Conservation (phyloP, 2,329 filamentous ascomycete genomes). For the Penicillium sp. region DNA sequence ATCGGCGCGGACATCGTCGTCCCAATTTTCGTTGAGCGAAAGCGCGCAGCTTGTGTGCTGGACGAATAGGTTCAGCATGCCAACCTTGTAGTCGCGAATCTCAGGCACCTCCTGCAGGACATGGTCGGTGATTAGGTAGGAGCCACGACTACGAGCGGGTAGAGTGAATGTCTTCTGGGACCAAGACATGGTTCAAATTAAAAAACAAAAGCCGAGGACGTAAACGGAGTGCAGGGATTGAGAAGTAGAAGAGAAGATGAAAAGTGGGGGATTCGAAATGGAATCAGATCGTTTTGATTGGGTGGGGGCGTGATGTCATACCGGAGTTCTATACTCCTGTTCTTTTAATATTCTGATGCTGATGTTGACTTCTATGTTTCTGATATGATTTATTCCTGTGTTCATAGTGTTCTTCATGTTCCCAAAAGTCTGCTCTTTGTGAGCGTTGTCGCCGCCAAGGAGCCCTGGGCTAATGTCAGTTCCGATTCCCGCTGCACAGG, state of each 20-base stretch:
- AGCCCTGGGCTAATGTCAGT: slow-evolving; percentile 32
- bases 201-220: too few relatives aligned
- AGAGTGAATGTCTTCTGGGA: slow-evolving; percentile 82
- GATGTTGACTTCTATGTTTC: too few relatives aligned
- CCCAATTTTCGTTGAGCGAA: slow-evolving; percentile 89
- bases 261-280: slow-evolving; percentile 17
- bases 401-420: slow-evolving; percentile 4
- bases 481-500: slow-evolving; percentile 30
- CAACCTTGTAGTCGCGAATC: slow-evolving; percentile 77
- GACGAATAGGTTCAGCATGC: slow-evolving; percentile 83
- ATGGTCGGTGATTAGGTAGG: slow-evolving; percentile 82
- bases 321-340: background rate
- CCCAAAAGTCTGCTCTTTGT: slow-evolving; percentile 14
- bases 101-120: slow-evolving; percentile 72
- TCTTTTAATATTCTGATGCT: too few relatives aligned
- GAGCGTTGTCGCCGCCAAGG: slow-evolving; percentile 13
- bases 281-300: slow-evolving; percentile 42
- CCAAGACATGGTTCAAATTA: slow-evolving; percentile 58
- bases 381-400: background rate
- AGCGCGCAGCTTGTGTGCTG: slow-evolving; percentile 94
- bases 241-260: too few relatives aligned
- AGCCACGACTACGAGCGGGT: slow-evolving; percentile 72
- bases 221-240: too few relatives aligned
- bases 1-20: slow-evolving; percentile 79
- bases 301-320: slow-evolving; percentile 34